phyloP scores from a whole-genome alignment of 768 basidiomycete genomes.

The Royoungia palumana region DNA sequence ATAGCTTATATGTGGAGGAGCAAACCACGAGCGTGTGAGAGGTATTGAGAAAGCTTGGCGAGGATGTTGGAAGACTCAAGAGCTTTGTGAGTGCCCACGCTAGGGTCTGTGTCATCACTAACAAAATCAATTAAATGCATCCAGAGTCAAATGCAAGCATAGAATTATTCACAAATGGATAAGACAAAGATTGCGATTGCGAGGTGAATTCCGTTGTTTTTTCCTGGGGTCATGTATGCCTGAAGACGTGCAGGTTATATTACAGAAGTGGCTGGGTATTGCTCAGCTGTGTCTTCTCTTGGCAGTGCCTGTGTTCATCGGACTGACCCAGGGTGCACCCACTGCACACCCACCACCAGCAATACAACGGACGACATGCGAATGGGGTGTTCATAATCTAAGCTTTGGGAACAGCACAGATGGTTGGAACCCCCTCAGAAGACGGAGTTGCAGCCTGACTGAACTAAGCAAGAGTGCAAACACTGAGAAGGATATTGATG shows the following conservation, averaged over 20 bases:
- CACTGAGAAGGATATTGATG: slow-evolving; percentile 13
- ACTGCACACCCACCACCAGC: slow-evolving; percentile 32
- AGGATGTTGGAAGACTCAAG: slow-evolving; percentile 76
- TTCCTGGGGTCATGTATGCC: not conserved
- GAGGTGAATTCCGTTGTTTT: slow-evolving; percentile 52
- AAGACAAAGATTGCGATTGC: slow-evolving; percentile 54
- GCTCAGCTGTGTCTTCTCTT: slow-evolving; percentile 84
- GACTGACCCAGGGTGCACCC: slow-evolving; percentile 67
- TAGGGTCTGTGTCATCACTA: not conserved
- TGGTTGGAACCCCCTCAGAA: slow-evolving; percentile 19
- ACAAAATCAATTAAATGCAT: not conserved
- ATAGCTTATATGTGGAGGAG: slow-evolving; percentile 86
- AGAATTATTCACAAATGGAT: slow-evolving; percentile 67
- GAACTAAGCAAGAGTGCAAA: slow-evolving; percentile 10
- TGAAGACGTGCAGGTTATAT: slow-evolving; percentile 52
- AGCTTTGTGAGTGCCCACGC: slow-evolving; percentile 54
- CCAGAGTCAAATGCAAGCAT: slow-evolving; percentile 69
- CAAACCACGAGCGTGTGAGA: slow-evolving; percentile 78
- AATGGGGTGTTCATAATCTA: slow-evolving; percentile 56
- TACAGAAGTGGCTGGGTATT: slow-evolving; percentile 87
- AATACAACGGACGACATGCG: slow-evolving; percentile 35
- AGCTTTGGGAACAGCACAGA: slow-evolving; percentile 55
- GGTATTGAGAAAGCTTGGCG: slow-evolving; percentile 67
- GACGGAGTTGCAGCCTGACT: slow-evolving; percentile 33
- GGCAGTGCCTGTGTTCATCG: slow-evolving; percentile 81